Conservation (phyloP, 2,329 filamentous ascomycete genomes). For the Aurifilum marmelostoma region DNA sequence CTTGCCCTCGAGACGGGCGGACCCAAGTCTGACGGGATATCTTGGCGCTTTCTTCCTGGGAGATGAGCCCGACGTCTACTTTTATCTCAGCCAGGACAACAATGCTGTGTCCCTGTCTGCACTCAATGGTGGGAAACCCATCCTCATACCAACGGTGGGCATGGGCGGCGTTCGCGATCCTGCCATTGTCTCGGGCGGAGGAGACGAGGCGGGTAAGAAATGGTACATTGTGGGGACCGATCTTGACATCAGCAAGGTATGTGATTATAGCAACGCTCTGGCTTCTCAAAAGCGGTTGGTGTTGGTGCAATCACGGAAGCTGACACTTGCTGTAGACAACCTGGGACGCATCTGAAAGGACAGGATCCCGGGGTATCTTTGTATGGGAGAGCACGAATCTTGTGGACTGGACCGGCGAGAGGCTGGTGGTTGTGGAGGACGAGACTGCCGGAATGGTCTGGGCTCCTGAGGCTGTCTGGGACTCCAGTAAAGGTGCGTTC, state of each 20-base stretch:
- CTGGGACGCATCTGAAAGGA: constrained; percentile 56
- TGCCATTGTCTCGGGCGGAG: constrained; percentile 51
- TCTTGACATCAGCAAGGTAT: constrained; percentile 52
- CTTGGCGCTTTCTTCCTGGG: constrained; percentile 59
- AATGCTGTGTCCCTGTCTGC: constrained; percentile 51
- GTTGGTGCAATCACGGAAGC: not conserved
- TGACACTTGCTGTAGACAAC: constrained; percentile 43
- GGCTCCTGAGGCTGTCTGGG: constrained; percentile 60
- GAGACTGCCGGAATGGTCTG: constrained; percentile 61
- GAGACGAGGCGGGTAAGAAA: constrained; percentile 50
- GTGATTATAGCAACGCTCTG: constrained; percentile 1
- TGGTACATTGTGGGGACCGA: constrained; percentile 62
- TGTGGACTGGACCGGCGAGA: constrained; percentile 51
- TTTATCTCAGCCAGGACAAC: constrained; percentile 58
- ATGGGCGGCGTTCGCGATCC: constrained; percentile 58
- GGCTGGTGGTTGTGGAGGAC: constrained; percentile 55
- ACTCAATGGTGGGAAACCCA: constrained; percentile 51
- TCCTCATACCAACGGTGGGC: constrained; percentile 53
- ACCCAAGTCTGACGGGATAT: constrained; percentile 51
- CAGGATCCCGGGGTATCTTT: constrained; percentile 55
- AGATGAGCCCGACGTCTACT: constrained; percentile 55
- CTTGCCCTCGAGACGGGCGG: constrained; percentile 38
- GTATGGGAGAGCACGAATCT: constrained; percentile 59
- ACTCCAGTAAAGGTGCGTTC: constrained; percentile 44
- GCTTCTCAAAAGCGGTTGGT: not conserved